A percentile compares a stretch with the other conserved stretches of the same genome.
Evolutionary conservation across 116 monocot species (phyloP).

Genomic region (Papilionanthe hybrid): DNA sequence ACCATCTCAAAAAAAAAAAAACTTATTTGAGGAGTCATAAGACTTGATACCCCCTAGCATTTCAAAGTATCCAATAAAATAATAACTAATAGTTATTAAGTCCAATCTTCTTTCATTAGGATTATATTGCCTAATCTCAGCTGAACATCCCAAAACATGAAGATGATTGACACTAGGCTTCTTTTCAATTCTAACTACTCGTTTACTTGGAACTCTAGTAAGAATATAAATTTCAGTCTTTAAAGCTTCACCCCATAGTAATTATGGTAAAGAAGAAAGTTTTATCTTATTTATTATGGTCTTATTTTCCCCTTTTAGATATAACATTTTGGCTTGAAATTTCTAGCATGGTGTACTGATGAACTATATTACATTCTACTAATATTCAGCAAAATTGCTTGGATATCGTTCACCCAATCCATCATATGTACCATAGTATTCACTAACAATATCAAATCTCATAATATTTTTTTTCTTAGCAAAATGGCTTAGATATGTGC

Average conservation of each 20-base stretch:
- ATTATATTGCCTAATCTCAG: background rate
- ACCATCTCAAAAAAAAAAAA: background rate
- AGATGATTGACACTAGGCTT: background rate
- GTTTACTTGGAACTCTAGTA: background rate
- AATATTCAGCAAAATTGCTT: background rate
- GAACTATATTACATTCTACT: background rate
- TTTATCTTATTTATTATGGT: background rate
- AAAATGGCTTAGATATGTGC: too few species aligned
- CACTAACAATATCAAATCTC: too few species aligned
- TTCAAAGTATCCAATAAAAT: background rate
- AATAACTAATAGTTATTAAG: background rate
- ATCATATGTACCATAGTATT: constrained; percentile 1
- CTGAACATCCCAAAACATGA: background rate
- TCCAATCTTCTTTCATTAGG: background rate
- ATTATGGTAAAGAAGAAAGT: background rate
- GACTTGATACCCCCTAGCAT: background rate
- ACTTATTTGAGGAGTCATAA: background rate
- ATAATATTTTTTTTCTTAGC: too few species aligned
- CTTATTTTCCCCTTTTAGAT: too few species aligned
- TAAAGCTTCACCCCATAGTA: background rate
- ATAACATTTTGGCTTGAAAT: background rate
- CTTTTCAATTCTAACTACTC: background rate
- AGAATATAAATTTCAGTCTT: background rate
- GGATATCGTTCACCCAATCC: background rate
- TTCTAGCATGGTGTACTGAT: background rate